Evolutionary conservation across 768 basidiomycete species (phyloP), one percentile per base, ranked within the genome.

Genomic region (Leccinum variicolor): DNA sequence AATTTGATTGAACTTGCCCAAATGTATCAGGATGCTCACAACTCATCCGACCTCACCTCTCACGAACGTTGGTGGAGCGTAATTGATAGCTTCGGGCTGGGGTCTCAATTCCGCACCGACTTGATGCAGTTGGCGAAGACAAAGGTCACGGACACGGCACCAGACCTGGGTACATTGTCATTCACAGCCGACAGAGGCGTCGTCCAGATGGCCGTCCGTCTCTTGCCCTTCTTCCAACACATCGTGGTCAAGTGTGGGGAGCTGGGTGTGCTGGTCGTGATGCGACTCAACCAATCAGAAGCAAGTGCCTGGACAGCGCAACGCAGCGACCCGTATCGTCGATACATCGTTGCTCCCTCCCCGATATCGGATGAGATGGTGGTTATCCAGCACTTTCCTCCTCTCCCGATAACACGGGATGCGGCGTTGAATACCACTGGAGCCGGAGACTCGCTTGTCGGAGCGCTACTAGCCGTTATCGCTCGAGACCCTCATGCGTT

Each of bases 381-480:
- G 8, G 79, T 90, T 6, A 49, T 95, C 29, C 84, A 85, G 43
- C 89, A 94, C 68, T 93, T 89, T 69, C 83, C 90, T 11, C 78
- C 91, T 8, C 63, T 80, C 17, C 67, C 71, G 1, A 60, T 76
- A 15, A 73, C 81, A 10, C 65, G 58, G 4, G 67, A 69, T 15
- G 64, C 69, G 25, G 64, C 77, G 10, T 73, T 87, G 21, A 94
- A 87, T 62, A 91, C 92, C 9, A 98, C 95, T 0, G 96, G 96
- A 1, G 94, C 92, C 1, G 95, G 95, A 0, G 95, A 98, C 73
- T 87, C 91, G 3, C 81, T 97, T 25, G 94, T 91, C 1, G 95
- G 94, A 6, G 84, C 88, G 1, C 66, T 97, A 29, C 71, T 95
- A n/a, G 88, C 92, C 6, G 75, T 77, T 9, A 72, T 94, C n/a